A percentile compares a stretch with the other conserved stretches of the same genome.
phyloP scores from a whole-genome alignment of 441 rosid genomes.

The Gossypium davidsonii region DNA sequence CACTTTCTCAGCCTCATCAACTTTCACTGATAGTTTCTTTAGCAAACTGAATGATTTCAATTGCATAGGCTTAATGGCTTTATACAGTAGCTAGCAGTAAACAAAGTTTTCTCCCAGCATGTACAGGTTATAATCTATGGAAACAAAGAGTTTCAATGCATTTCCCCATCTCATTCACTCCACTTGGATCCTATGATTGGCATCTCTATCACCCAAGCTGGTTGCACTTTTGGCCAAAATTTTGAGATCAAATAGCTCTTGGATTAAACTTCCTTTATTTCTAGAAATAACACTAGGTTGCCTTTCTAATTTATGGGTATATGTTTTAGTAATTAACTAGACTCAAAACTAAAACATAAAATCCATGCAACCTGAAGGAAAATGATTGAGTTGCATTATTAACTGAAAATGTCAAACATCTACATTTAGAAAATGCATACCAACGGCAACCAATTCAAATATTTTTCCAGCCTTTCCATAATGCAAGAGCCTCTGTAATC shows the following conservation, averaged over 20 bases:
- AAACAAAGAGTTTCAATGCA: not conserved
- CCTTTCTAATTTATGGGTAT: not conserved
- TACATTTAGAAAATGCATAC: constrained; percentile 1
- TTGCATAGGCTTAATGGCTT: not conserved
- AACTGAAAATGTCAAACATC: not conserved
- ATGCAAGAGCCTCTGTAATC: not conserved
- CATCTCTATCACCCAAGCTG: not conserved
- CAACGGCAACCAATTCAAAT: not conserved
- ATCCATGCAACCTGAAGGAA: not conserved
- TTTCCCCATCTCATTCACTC: not conserved
- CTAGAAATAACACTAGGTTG: not conserved
- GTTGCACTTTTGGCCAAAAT: not conserved
- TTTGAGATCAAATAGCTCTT: not conserved
- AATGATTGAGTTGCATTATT: not conserved
- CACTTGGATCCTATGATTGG: not conserved
- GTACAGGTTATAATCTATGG: not conserved
- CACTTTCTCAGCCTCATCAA: not conserved
- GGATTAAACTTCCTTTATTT: not conserved
- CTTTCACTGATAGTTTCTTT: not conserved
- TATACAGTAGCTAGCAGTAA: not conserved
- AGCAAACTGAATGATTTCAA: not conserved
- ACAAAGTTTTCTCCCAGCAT: not conserved
- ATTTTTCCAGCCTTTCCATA: constrained; percentile 4
- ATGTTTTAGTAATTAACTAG: not conserved
- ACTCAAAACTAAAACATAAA: not conserved